Evolutionary conservation across 2,329 filamentous ascomycete species (phyloP).

Genomic region (Cladophialophora exuberans): DNA sequence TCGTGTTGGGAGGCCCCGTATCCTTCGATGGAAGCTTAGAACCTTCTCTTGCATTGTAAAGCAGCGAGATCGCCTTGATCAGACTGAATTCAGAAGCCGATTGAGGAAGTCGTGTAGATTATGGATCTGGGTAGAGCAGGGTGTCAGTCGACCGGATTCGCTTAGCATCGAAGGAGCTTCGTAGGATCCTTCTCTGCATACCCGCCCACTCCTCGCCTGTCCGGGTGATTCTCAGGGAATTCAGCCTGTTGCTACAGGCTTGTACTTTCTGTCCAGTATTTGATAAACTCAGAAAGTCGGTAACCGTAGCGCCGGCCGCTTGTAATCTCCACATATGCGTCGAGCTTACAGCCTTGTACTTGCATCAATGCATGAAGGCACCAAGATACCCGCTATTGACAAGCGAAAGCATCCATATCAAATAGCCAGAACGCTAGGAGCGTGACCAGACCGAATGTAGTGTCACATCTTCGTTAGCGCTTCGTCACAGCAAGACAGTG

Average conservation of each 20-base stretch:
- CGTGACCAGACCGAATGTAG: background rate
- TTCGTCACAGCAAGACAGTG: background rate
- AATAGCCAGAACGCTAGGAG: background rate
- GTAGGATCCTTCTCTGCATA: slow-evolving; percentile 12
- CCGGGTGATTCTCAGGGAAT: slow-evolving; percentile 2
- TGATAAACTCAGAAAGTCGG: no score
- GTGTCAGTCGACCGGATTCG: background rate
- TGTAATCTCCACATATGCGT: background rate
- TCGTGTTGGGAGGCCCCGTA: slow-evolving; percentile 1
- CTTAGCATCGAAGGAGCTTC: slow-evolving; percentile 6
- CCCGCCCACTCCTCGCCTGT: slow-evolving; percentile 1
- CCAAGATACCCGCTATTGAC: background rate
- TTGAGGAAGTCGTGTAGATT: background rate
- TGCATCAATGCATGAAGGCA: background rate
- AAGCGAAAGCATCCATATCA: background rate
- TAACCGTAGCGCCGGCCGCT: background rate
- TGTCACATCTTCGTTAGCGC: background rate
- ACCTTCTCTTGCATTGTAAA: slow-evolving; percentile 4
- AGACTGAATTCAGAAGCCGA: background rate
- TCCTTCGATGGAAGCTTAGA: background rate
- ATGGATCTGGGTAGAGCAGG: background rate
- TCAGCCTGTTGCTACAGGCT: slow-evolving; percentile 2
- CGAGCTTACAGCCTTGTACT: background rate
- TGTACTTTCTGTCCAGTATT: background rate
- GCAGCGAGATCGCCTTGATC: background rate